Percentiles rank a stretch among this genome's conserved stretches.
Evolutionary conservation across 495 filamentous ascomycete species (phyloP).

Genomic region (Hyaloscypha hepaticicola): DNA sequence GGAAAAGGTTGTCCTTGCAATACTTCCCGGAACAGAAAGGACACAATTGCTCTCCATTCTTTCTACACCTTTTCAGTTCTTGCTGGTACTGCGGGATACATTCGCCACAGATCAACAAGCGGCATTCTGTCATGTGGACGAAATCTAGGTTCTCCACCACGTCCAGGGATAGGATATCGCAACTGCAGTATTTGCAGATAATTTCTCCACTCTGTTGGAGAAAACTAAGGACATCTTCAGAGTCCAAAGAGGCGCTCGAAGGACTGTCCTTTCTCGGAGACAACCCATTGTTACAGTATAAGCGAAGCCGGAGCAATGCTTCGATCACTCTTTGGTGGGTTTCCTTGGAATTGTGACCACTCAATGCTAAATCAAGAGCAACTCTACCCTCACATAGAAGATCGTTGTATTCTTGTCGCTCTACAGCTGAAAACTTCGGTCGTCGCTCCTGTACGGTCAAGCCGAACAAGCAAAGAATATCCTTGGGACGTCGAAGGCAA

Average conservation of each 20-base stretch:
- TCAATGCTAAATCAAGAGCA: no score
- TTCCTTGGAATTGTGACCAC: no score
- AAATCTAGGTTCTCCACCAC: background rate
- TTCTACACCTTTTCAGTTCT: background rate
- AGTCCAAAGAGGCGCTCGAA: background rate
- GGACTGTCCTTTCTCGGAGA: no score
- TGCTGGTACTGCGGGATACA: conserved; percentile 32
- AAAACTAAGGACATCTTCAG: conserved; percentile 5
- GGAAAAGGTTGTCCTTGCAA: conserved; percentile 1
- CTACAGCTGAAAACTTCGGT: no score
- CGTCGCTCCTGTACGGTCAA: background rate
- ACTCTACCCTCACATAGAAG: background rate
- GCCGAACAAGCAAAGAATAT: conserved; percentile 34
- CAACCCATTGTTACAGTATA: no score
- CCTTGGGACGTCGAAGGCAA: conserved; percentile 37
- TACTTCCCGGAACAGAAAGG: conserved; percentile 11
- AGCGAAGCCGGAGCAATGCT: no score
- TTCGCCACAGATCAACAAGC: conserved; percentile 33
- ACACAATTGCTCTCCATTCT: background rate
- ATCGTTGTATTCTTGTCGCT: background rate
- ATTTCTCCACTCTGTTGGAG: conserved; percentile 9
- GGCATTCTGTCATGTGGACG: conserved; percentile 26
- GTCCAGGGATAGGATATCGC: conserved; percentile 1
- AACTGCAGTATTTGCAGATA: conserved; percentile 9
- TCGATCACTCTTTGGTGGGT: no score